These are phyloP conservation scores for Colletotrichum sp. DNA, from an alignment of 2,329 filamentous ascomycete genomes.

Conservation along the genomic window DNA sequence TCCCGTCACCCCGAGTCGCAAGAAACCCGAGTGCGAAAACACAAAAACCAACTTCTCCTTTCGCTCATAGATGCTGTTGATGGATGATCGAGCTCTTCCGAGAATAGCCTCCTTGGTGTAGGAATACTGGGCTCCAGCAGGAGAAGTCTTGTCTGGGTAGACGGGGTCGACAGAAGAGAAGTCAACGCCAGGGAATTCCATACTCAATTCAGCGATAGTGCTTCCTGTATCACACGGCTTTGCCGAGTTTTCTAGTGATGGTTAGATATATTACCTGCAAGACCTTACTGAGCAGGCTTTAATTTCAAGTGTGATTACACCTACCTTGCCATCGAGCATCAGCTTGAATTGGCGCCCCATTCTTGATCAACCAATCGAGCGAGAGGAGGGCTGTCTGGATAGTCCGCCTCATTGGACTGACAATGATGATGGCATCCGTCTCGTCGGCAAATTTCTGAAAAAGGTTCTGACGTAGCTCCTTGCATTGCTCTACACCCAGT, in stretches of 20 bases:
- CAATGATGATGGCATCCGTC: conserved; percentile 55
- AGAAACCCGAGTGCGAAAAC: conserved; percentile 69
- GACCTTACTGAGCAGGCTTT: conserved; percentile 50
- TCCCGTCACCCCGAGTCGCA: conserved; percentile 62
- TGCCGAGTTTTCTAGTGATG: conserved; percentile 52
- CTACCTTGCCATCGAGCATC: conserved; percentile 71
- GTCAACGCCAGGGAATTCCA: conserved; percentile 61
- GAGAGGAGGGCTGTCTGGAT: conserved; percentile 67
- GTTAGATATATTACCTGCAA: conserved; percentile 58
- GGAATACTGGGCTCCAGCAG: conserved; percentile 51
- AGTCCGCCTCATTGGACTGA: conserved; percentile 70
- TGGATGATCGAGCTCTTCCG: conserved; percentile 55
- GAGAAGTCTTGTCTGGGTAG: conserved; percentile 67
- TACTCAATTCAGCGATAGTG: conserved; percentile 43
- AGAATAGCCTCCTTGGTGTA: conserved; percentile 59
- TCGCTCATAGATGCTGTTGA: conserved; percentile 55
- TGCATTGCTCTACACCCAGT: conserved; percentile 55
- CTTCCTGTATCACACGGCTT: conserved; percentile 69
- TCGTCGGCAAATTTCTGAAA: conserved; percentile 37
- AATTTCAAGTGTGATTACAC: background rate
- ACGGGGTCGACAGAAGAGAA: conserved; percentile 62
- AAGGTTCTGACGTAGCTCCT: conserved; percentile 46
- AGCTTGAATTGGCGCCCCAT: conserved; percentile 58
- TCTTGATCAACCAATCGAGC: conserved; percentile 62
- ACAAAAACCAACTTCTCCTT: conserved; percentile 68